Evolutionary conservation across 2,329 filamentous ascomycete genomes (phyloP), one percentile per base, ranked within the genome.

Genomic region (Volutella citrinella): DNA sequence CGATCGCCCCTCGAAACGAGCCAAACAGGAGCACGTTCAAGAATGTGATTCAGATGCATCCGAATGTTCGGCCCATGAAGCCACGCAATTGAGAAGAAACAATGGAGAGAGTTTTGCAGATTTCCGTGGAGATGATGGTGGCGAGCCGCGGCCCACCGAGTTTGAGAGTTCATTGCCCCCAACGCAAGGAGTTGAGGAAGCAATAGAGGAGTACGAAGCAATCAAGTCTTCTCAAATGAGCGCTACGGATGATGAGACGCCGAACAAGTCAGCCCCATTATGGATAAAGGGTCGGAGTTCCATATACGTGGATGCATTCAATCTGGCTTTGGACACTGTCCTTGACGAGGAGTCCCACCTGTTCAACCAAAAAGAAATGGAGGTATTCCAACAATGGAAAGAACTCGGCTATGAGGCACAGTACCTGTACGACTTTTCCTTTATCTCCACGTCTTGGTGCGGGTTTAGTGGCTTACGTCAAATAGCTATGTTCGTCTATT

Each of bases 231-330:
- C 76, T 14, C 74, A 78, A 40, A 36, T 40, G 5, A 53, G 57
- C 27, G 47, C 48, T 3, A 51, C 54, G n/a, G 52, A 56, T 8
- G 53, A 70, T 33, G 60, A 61, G 5, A 56, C 65, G 9, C 55
- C 68, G 8, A 54, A 69, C 6, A 69, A 73, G 43, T 57, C 36
- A 43, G 54, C 41, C 5, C 48, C 57, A 5, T 30, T 40, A 40
- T 95, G 87, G 87, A 63, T 80, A 5, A 79, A 74, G 51, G 87
- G 88, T 1, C 82, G 80, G 57, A 94, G 82, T 53, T 97, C 90
- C 2, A 87, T 98, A 35, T 98, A 98, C 52, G 88, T 96, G 13
- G 93, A 98, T 64, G 93, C 93, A 1, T 98, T 98, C 69, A 95
- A 95, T 54, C 70, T 97, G 11, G 88, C 91, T 3, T 67, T 98